Percentiles rank a stretch among this genome's conserved stretches.
Conservation (phyloP, 2,329 filamentous ascomycete species). For the Incumbomyces delicatus region DNA sequence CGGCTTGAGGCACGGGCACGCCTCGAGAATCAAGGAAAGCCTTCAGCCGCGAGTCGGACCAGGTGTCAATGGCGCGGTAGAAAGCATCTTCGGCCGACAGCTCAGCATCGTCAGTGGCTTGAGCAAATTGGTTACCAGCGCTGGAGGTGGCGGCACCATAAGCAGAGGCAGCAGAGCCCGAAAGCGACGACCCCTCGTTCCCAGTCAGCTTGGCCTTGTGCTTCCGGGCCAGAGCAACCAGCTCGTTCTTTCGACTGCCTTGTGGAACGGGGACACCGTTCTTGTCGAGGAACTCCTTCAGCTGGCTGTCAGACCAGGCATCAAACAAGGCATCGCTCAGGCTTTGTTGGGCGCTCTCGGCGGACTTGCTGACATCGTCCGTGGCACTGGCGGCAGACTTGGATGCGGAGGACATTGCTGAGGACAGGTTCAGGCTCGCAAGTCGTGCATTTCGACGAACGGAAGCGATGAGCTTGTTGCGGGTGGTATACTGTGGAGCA, state of each 20-base stretch:
- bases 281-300: constrained; percentile 90
- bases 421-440: constrained; percentile 59
- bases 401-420: constrained; percentile 50
- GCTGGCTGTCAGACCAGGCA: constrained; percentile 76
- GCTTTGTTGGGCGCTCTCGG: constrained; percentile 60
- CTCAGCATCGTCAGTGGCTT: constrained; percentile 60
- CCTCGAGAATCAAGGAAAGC: constrained; percentile 68
- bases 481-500: constrained; percentile 69
- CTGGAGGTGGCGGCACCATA: constrained; percentile 56
- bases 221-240: constrained; percentile 81
- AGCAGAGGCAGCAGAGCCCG: constrained; percentile 37
- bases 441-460: constrained; percentile 86
- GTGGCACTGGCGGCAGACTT: constrained; percentile 45
- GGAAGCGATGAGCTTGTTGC: constrained; percentile 78
- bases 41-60: constrained; percentile 71
- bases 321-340: constrained; percentile 78
- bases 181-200: constrained; percentile 42
- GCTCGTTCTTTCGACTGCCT: constrained; percentile 80
- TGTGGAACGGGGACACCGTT: constrained; percentile 84
- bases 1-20: constrained; percentile 61
- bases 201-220: constrained; percentile 64
- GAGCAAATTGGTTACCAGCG: constrained; percentile 65
- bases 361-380: constrained; percentile 50
- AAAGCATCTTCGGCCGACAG: constrained; percentile 58
- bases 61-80: constrained; percentile 49